These are phyloP conservation scores for Alternaria sp. DNA, from an alignment of 2,329 filamentous ascomycete species.

Conservation along the genomic window DNA sequence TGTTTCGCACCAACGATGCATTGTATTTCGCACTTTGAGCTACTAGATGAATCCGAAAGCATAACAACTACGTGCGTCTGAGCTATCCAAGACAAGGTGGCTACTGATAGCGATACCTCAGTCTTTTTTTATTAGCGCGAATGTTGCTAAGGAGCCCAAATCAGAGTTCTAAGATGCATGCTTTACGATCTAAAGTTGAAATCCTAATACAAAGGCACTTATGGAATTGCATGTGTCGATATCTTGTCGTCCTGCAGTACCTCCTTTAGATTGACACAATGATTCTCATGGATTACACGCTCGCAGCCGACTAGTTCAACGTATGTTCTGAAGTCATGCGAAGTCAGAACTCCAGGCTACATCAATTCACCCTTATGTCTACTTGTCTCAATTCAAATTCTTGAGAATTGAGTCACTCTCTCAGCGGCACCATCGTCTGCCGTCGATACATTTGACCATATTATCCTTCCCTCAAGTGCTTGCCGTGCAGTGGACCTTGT, in stretches of 20 bases:
- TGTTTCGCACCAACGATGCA: not conserved
- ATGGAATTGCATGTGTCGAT: not conserved
- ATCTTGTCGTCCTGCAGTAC: not conserved
- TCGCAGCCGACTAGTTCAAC: not conserved
- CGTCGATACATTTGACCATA: not conserved
- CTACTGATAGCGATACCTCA: not conserved
- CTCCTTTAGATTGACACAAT: no score
- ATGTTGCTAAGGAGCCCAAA: not conserved
- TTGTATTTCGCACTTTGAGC: not conserved
- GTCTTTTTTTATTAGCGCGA: not conserved
- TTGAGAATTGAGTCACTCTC: not conserved
- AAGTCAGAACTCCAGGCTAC: not conserved
- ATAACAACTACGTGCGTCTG: not conserved
- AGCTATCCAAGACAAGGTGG: fast-evolving
- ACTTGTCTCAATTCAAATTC: not conserved
- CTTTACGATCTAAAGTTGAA: not conserved
- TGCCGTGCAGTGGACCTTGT: not conserved
- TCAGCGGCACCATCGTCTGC: not conserved
- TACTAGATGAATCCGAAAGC: not conserved
- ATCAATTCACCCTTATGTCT: not conserved
- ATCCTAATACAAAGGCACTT: not conserved
- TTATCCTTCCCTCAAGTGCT: not conserved
- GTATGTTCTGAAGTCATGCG: not conserved
- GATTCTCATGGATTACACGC: not conserved
- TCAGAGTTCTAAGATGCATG: not conserved